Conservation (phyloP, 305 asterid genomes). For the Plantago coronopus region DNA sequence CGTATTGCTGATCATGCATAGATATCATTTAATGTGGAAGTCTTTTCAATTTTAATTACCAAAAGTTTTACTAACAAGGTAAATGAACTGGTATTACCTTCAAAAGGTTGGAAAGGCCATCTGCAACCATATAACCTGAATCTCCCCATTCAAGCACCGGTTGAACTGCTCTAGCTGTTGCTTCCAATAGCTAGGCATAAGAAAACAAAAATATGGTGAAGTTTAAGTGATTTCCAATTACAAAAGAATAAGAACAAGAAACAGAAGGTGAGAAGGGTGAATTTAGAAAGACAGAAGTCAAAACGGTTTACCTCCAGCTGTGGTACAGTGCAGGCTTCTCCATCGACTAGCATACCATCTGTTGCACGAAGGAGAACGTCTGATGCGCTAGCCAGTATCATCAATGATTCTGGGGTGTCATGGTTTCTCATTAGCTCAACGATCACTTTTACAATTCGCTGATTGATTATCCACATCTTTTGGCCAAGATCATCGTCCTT, state of each 20-base stretch:
- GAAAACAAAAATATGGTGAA: constrained; percentile 2
- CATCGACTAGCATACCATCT: constrained; percentile 98
- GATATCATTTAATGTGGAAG: neutral
- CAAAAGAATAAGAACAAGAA: neutral
- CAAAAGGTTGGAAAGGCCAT: constrained; percentile 52
- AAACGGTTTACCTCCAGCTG: constrained; percentile 78
- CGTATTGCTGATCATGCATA: neutral
- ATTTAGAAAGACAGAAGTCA: neutral
- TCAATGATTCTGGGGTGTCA: constrained; percentile 78
- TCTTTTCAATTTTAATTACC: neutral
- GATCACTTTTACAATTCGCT: constrained; percentile 80
- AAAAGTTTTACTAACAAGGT: neutral
- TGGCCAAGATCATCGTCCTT: constrained; percentile 92
- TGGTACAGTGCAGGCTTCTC: constrained; percentile 96
- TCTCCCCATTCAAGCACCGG: constrained; percentile 62
- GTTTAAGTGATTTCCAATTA: neutral
- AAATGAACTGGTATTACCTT: constrained; percentile 33
- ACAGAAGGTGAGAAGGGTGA: neutral
- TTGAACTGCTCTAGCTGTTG: constrained; percentile 63
- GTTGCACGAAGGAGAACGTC: constrained; percentile 95
- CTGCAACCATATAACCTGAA: constrained; percentile 52
- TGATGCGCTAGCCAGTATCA: constrained; percentile 80
- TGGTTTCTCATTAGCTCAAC: constrained; percentile 96
- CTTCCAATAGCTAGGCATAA: constrained; percentile 47
- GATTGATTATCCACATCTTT: constrained; percentile 91